Conservation (phyloP, 169 alveolate species). For the Plasmodium malariae region DNA sequence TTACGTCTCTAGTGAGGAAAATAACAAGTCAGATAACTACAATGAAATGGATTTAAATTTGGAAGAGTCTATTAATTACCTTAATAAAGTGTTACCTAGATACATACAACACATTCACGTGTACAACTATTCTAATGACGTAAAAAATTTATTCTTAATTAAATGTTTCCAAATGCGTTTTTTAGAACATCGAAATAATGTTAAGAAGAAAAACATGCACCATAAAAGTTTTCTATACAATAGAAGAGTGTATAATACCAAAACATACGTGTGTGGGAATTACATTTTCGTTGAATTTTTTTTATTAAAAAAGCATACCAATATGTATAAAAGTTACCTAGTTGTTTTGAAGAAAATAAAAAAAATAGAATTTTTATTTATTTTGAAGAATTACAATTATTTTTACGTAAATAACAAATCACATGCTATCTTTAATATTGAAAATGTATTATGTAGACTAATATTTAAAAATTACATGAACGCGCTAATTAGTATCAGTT, state of each 20-base stretch:
- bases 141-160: slow-evolving; percentile 34
- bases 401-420: slow-evolving; percentile 32
- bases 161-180: background rate
- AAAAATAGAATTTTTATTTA: slow-evolving; percentile 15
- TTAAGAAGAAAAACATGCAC: background rate
- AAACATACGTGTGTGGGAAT: slow-evolving; percentile 6
- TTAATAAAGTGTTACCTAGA: slow-evolving; percentile 21
- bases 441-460: slow-evolving; percentile 25
- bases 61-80: slow-evolving; percentile 6
- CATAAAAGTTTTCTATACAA: background rate
- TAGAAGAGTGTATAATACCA: slow-evolving; percentile 4
- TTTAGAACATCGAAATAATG: background rate
- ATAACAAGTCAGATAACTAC: background rate
- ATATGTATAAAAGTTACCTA: background rate
- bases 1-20: background rate
- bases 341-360: slow-evolving; percentile 18
- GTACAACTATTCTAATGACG: background rate
- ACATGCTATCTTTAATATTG: slow-evolving; percentile 23
- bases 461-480: slow-evolving; percentile 34
- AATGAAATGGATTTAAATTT: background rate
- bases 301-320: background rate
- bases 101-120: slow-evolving; percentile 47
- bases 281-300: slow-evolving; percentile 24
- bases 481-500: slow-evolving; percentile 21
- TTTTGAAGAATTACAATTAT: slow-evolving; percentile 34